A percentile compares a stretch with the other conserved stretches of the same genome.
Conservation (phyloP, 176 grass and related monocot genomes). For the Avena atlantica region DNA sequence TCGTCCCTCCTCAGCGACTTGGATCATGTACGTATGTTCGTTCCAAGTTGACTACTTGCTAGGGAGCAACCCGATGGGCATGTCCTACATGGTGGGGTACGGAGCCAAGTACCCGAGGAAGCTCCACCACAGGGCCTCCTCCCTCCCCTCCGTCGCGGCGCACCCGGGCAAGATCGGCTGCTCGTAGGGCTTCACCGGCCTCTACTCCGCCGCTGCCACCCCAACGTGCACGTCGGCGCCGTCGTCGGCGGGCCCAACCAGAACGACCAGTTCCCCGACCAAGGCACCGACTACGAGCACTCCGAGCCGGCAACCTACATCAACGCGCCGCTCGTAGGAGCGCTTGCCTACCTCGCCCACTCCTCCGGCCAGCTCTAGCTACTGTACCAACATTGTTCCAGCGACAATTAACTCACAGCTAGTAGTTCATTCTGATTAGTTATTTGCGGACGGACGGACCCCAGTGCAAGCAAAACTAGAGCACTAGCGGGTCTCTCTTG, state of each 20-base stretch:
- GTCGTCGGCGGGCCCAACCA: slow-evolving; percentile 83
- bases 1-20: too few relatives aligned
- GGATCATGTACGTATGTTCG: background rate
- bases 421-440: background rate
- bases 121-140: slow-evolving; percentile 87
- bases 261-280: slow-evolving; percentile 75
- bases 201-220: slow-evolving; percentile 64
- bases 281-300: slow-evolving; percentile 79
- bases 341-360: slow-evolving; percentile 93
- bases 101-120: slow-evolving; percentile 61
- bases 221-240: slow-evolving; percentile 80
- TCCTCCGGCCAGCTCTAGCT: slow-evolving; percentile 77
- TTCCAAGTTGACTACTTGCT: slow-evolving; percentile 85
- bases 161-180: slow-evolving; percentile 73
- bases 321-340: slow-evolving; percentile 93
- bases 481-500: slow-evolving; percentile 75
- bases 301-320: slow-evolving; percentile 96
- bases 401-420: background rate
- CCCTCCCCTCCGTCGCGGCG: slow-evolving; percentile 71
- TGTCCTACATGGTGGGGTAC: slow-evolving; percentile 98
- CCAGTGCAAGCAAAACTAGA: slow-evolving; percentile 73
- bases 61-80: slow-evolving; percentile 73
- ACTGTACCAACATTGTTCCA: background rate
- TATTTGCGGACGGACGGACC: slow-evolving; percentile 33
- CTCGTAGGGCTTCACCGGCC: slow-evolving; percentile 77